Conservation (phyloP, 1,284 basidiomycete genomes). For the Fomitopsis pinicola region DNA sequence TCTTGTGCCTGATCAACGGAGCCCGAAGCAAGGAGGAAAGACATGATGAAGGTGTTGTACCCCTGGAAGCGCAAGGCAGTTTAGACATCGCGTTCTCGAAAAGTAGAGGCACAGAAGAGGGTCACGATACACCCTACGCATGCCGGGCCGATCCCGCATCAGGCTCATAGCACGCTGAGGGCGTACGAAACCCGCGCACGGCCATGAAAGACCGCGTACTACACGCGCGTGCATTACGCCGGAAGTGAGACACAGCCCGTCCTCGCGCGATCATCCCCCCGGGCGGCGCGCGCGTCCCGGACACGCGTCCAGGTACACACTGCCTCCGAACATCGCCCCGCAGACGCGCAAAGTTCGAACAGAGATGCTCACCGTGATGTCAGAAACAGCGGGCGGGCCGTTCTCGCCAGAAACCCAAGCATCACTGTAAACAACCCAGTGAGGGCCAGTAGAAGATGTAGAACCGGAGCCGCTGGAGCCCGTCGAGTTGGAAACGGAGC, state of each 20-base stretch:
- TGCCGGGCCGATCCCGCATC: too few relatives aligned
- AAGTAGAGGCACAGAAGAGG: too few relatives aligned
- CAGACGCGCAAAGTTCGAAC: neutral
- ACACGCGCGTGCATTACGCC: too few relatives aligned
- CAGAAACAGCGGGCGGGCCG: conserved; percentile 32
- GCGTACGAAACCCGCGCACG: neutral
- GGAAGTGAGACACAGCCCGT: too few relatives aligned
- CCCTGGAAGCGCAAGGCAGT: conserved; percentile 25
- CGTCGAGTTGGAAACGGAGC: conserved; percentile 10
- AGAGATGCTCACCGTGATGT: conserved; percentile 28
- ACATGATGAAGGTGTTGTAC: conserved; percentile 43
- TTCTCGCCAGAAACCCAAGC: conserved; percentile 33
- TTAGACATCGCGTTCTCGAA: neutral
- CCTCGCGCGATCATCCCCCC: too few relatives aligned
- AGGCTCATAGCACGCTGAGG: too few relatives aligned
- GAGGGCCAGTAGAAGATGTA: conserved; percentile 27
- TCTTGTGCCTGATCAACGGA: conserved; percentile 39
- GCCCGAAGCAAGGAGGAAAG: conserved; percentile 40
- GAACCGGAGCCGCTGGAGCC: conserved; percentile 12
- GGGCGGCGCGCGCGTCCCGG: too few relatives aligned
- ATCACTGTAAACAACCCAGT: conserved; percentile 42
- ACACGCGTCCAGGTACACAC: neutral
- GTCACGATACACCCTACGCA: neutral
- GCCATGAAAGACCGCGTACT: neutral
- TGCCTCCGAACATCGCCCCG: neutral